Evolutionary conservation across 345 rosid species (phyloP), one percentile per base, ranked within the genome.

Genomic region (Eucalyptus curtisii): DNA sequence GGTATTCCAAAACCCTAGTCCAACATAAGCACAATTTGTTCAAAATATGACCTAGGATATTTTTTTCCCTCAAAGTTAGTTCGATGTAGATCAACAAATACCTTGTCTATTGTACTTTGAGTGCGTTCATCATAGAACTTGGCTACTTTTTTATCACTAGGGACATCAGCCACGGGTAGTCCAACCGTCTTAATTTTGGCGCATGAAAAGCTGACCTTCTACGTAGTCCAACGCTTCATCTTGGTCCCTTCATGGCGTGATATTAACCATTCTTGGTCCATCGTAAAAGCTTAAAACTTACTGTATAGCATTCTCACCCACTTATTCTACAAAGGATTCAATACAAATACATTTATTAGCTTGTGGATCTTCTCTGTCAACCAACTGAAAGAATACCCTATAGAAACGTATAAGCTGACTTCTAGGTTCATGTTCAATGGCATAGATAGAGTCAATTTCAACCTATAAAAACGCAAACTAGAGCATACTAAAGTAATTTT

Each of bases 211-310:
- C 16, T n/a, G 24, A 50, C 89, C 89, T 85, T 90, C 91, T 16
- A 87, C 20, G 27, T 89, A 87, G 31, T 89, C 86, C 17, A 79
- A 40, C 4, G 59, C 86, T 14, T 87, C 57, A 4, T 45, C 49
- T 17, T 50, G 52, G 16, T 89, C 59, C 85, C 76, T 19, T 87
- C 85, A 15, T 79, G 55, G 80, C 31, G 42, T 6, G 90, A 87
- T 45, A 87, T 87, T 85, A 89, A 50, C 37, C 44, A 87, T 44
- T 89, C 90, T 64, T 89, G 90, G 44, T 82, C 89, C 87, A 22
- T 49, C 4, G 87, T 87, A 33, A 87, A 89, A 59, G 45, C 64
- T 10, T 52, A 57, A 33, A 89, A 89, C 57, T 87, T 52, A 16
- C 33, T 61, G 61, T 89, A 89, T 42, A 89, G n/a, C 87, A 89